Percentiles rank a stretch among this genome's conserved stretches.
Conservation (phyloP, 2,329 filamentous ascomycete species). For the Aspergillus costaricaensis region DNA sequence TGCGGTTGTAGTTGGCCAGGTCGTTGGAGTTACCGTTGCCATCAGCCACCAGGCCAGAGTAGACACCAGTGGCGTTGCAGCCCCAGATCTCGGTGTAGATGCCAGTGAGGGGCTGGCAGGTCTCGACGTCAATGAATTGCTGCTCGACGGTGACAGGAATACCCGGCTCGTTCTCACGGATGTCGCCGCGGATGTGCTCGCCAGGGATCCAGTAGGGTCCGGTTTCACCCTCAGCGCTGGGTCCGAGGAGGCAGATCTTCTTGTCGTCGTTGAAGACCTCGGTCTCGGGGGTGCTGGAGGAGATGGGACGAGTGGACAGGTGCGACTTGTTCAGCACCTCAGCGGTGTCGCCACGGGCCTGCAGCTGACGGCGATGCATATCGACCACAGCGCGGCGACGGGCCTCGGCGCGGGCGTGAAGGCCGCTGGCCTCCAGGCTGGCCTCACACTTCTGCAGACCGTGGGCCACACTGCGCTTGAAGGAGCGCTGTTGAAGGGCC, state of each 20-base stretch:
- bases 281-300: conserved; percentile 20
- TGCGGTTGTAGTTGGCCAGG: conserved; percentile 33
- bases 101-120: conserved; percentile 41
- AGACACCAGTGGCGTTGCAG: conserved; percentile 37
- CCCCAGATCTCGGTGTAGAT: conserved; percentile 41
- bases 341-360: conserved; percentile 35
- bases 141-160: conserved; percentile 42
- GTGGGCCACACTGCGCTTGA: conserved; percentile 22
- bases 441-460: conserved; percentile 24
- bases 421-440: conserved; percentile 22
- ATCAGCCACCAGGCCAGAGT: conserved; percentile 33
- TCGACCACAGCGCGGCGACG: conserved; percentile 25
- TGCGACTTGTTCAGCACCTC: conserved; percentile 41
- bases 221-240: conserved; percentile 53
- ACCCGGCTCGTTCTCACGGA: conserved; percentile 39
- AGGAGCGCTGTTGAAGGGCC: conserved; percentile 17
- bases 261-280: conserved; percentile 25
- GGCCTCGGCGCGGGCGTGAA: conserved; percentile 25
- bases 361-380: conserved; percentile 18
- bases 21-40: conserved; percentile 31
- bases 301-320: conserved; percentile 34
- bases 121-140: conserved; percentile 43
- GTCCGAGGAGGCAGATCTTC: conserved; percentile 43
- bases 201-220: conserved; percentile 51
- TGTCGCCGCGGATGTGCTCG: conserved; percentile 40